phyloP scores from a whole-genome alignment of 768 basidiomycete genomes.

The Podaxis sp. region DNA sequence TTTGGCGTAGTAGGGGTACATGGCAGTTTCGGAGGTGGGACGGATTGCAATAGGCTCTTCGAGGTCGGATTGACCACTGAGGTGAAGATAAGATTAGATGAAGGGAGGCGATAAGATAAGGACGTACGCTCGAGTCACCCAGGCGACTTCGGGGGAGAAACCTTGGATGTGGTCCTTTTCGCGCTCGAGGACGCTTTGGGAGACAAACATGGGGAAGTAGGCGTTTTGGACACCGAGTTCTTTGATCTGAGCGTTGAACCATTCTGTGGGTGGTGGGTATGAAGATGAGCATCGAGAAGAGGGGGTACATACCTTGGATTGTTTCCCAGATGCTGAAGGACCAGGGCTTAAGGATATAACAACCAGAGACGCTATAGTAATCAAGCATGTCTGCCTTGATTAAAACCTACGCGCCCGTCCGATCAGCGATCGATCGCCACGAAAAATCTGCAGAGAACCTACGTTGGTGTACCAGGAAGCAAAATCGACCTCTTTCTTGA shows the following conservation, averaged over 20 bases:
- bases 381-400: slow-evolving; percentile 99
- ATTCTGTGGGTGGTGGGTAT: slow-evolving; percentile 45
- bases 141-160: slow-evolving; percentile 99
- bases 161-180: slow-evolving; percentile 99
- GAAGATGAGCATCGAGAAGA: neutral
- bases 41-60: slow-evolving; percentile 98
- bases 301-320: slow-evolving; percentile 67
- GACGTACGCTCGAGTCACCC: slow-evolving; percentile 94
- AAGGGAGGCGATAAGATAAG: neutral
- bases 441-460: slow-evolving; percentile 19
- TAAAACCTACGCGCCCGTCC: slow-evolving; percentile 59
- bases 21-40: slow-evolving; percentile 97
- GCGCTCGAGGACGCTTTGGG: slow-evolving; percentile 83
- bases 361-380: slow-evolving; percentile 98
- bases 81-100: slow-evolving; percentile 4
- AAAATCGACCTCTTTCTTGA: slow-evolving; percentile 96
- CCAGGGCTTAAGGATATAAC: slow-evolving; percentile 98
- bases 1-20: slow-evolving; percentile 99
- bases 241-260: slow-evolving; percentile 93
- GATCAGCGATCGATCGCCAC: slow-evolving; percentile 8
- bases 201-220: slow-evolving; percentile 99
- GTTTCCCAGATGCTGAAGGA: slow-evolving; percentile 96
- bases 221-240: slow-evolving; percentile 94
- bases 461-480: slow-evolving; percentile 92
- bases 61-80: slow-evolving; percentile 84